Conservation (phyloP, 164 flowering plant species). For the Euptelea pleiosperma region DNA sequence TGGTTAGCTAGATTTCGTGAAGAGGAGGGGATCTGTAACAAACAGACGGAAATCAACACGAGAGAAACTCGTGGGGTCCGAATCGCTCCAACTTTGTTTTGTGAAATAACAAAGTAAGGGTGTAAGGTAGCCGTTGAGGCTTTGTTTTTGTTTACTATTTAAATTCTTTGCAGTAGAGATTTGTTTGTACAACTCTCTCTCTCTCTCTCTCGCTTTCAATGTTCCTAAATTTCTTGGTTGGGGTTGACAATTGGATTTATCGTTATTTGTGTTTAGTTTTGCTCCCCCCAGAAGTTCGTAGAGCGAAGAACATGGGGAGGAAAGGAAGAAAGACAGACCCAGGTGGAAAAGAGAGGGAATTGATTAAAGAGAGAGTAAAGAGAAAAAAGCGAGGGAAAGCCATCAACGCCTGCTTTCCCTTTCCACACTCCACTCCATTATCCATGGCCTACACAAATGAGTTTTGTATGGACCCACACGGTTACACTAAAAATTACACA, state of each 20-base stretch:
- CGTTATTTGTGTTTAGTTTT: too few species aligned
- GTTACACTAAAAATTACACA: too few species aligned
- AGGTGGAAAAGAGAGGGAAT: not conserved
- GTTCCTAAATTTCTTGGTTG: too few species aligned
- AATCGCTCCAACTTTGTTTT: conserved; percentile 17
- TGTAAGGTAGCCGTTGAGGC: conserved; percentile 36
- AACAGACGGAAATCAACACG: conserved; percentile 29
- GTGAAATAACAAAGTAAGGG: conserved; percentile 4
- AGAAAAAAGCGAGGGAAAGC: not conserved
- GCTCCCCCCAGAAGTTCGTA: not conserved
- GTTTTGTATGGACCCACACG: not conserved
- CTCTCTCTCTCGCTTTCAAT: too few species aligned
- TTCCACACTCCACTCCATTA: not conserved
- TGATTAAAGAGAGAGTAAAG: conserved; percentile 4
- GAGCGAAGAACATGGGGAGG: not conserved
- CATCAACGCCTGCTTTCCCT: not conserved
- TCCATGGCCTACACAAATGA: conserved; percentile 1
- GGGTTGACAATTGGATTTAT: too few species aligned
- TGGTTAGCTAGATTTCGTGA: conserved; percentile 38
- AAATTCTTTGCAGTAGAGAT: too few species aligned
- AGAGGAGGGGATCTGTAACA: conserved; percentile 4
- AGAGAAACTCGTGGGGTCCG: conserved; percentile 31
- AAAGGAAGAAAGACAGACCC: not conserved
- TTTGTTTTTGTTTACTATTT: not conserved
- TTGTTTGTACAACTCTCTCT: too few species aligned